Evolutionary conservation across 148 eudicot genomes (phyloP), one percentile per base, ranked within the genome.

Genomic region (Amaranthus cruentus): DNA sequence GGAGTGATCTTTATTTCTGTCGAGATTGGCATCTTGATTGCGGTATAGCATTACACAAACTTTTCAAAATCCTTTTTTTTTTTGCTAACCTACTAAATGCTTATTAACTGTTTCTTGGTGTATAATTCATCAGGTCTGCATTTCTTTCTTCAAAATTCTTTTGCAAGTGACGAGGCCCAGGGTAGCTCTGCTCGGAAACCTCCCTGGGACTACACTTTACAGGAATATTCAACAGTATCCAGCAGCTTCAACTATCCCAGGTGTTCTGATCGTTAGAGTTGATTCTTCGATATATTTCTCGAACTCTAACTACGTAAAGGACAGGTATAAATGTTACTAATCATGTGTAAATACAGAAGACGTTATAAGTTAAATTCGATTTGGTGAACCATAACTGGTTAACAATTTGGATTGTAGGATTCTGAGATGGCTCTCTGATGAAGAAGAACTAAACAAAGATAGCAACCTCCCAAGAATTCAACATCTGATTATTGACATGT

Each of bases 251-350:
- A 85, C 79, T 12, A 85, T 94, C 66, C 85, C 86, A 3, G 97
- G 98, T 10, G 68, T 81, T 47, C 57, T 94, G 42, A 86, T 91
- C 15, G 79, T 87, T 15, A 77, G 97, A 62, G 91, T 94, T 63
- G 98, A 94, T 81, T 89, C 98, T 18, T 88, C 97, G 4, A 89
- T 94, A 54, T 94, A 94, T 79, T 94, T 94, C 61, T 91, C 98
- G 44, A 94, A 94, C 67, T 89, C 97, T 7, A 91, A 87, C 73
- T 94, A 94, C 52, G 52, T 94, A 11, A 88, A 86, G 75, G 98
- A 94, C 71, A 94, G 98, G 98, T 93, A 88, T 54, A 3, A 28
- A 28, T 28, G 38, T 1, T 47, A 2, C 1, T 2, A 46, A 13
- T 64, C 47, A 46, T 47, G 18, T 51, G 6, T 3, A 9, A 28